Evolutionary conservation across 169 alveolate species (phyloP), one percentile per base, ranked within the genome.

Genomic region (Cryptosporidium canis): DNA sequence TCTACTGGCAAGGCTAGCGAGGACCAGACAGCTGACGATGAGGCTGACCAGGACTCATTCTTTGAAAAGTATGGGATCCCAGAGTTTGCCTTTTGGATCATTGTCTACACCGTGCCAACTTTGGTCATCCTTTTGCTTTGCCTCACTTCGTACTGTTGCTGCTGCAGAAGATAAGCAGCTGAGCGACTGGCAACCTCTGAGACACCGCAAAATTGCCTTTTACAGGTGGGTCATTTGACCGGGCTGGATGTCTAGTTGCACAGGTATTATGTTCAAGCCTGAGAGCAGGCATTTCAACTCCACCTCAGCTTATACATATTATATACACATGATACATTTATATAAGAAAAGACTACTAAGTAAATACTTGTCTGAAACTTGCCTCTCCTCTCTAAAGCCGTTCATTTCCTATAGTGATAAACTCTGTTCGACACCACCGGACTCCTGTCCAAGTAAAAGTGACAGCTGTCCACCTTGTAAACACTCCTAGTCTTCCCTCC

Each of bases 31-130:
- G 41, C 21, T 24, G 61, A 41, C 24, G 66, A 48, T 24, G 83
- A 48, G 7, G 44, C n/a, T 6, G 83, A 68, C 29, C 39, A 68
- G 24, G 83, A 68, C 1, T 68, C 83, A 29, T 43, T 68, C 61
- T 68, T 68, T 18, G 44, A 68, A 7, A 68, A 48, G 29, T 48
- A 43, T 31, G 66, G 66, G 18, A 68, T 68, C 31, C 83, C 83
- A 48, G 83, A 68, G 44, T 68, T 45, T 24, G 83, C 29, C 0
- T 8, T 68, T 45, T 68, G 83, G 83, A 68, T 68, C 47, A 43
- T 68, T 68, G 39, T 68, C n/a, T 68, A 68, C 31, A 68, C 66
- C 18, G 83, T 68, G 3, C 83, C 83, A 43, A 12, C 47, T 16
- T 14, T 68, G 37, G 4, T 68, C 29, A 33, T 68, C 43, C 66